Percentiles rank a stretch among this genome's conserved stretches.
Evolutionary conservation across 805 yeast genomes (phyloP).

Genomic region (Starmerella stellata): DNA sequence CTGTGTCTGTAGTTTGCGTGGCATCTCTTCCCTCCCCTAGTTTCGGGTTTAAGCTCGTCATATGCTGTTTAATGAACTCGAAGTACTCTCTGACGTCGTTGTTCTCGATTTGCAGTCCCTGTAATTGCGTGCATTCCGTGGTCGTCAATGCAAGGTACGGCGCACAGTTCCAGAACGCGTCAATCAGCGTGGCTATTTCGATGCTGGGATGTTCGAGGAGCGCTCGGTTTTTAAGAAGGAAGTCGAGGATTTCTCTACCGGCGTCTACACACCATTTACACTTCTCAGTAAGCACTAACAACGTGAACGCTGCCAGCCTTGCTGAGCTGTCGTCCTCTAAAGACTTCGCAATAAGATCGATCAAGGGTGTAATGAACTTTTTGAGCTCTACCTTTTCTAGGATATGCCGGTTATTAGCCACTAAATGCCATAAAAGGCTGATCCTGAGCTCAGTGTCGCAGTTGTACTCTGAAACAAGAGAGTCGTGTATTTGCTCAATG

Average conservation of each 20-base stretch:
- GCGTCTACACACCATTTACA: conserved; percentile 1
- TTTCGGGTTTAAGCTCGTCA: neutral
- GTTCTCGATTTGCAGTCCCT: too few relatives aligned
- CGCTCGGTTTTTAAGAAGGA: neutral
- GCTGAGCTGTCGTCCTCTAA: conserved; percentile 1
- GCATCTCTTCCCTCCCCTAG: too few relatives aligned
- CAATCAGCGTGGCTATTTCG: conserved; percentile 10
- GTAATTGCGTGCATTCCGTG: conserved; percentile 2
- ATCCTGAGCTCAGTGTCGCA: conserved; percentile 30
- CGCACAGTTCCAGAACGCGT: conserved; percentile 14
- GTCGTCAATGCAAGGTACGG: conserved; percentile 6
- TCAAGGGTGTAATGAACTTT: neutral
- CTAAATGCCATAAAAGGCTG: conserved; percentile 55
- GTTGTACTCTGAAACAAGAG: neutral
- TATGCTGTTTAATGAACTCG: neutral
- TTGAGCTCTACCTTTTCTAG: neutral
- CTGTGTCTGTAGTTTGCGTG: neutral
- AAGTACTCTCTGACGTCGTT: neutral
- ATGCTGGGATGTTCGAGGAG: conserved; percentile 7
- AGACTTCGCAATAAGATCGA: neutral
- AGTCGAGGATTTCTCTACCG: conserved; percentile 4
- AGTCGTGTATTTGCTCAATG: conserved; percentile 2
- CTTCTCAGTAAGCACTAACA: conserved; percentile 8
- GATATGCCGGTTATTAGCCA: conserved; percentile 11
- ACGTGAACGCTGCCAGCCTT: conserved; percentile 7